Evolutionary conservation across 371 early-diverging fungal species (phyloP), one percentile per base, ranked within the genome.

Genomic region (Lichtheimia hyalospora): DNA sequence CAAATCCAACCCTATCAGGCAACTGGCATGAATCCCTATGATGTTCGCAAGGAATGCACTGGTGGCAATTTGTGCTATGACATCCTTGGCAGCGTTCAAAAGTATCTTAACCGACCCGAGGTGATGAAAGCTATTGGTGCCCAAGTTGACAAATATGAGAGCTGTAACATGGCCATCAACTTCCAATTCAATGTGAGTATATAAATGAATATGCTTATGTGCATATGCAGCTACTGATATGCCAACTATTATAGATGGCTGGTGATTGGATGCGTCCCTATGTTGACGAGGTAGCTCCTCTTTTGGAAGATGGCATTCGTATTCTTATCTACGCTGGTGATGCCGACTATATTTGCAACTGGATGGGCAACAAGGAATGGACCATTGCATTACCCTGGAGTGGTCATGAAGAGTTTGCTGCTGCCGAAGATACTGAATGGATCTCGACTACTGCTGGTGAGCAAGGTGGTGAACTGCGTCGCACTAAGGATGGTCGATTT

Each of bases 351-450:
- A 84, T 91, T 50, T 92, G 93, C 81, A 93, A 93, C 76, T 95
- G 94, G 94, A 88, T 91, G 61, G 96, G 96, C 42, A 94, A 93
- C 85, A 90, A 92, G 76, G 95, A 91, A 1, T 94, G 93, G 91
- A 75, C 91, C 2, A 54, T 85, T 40, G 84, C 79, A n/a, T 73
- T 97, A 42, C 85, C 85, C 25, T 96, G 96, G 95, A 69, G 75
- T 25, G 93, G 94, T 34, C 74, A 85, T 61, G 62, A 71, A 7
- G 84, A 81, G 16, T 93, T 90, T 74, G 63, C 74, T 39, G 62
- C 70, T 24, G 84, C 85, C 34, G 72, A 86, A 60, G 84, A 86
- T 49, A 57, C 60, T 43, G 55, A 73, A 44, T 88, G 87, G 85
- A 46, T 52, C 50, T 58, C 57, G 13, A 16, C 14, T 12, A 60